phyloP scores from a whole-genome alignment of 371 early-diverging fungal species.

The Rhizomucor pusillus region DNA sequence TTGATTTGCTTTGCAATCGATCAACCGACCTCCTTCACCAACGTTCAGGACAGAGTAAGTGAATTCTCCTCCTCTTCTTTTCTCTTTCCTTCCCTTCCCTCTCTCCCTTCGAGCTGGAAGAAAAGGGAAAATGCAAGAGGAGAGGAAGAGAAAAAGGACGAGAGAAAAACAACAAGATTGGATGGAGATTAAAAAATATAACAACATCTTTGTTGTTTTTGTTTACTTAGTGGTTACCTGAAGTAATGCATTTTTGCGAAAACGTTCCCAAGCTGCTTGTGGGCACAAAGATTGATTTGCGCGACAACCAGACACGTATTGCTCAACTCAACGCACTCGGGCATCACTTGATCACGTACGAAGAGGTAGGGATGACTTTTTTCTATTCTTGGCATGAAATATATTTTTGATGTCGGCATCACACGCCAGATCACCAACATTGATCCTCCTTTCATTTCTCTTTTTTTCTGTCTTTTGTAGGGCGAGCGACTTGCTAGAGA shows the following conservation, averaged over 20 bases:
- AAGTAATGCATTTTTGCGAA: constrained; percentile 83
- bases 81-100: neutral
- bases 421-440: neutral
- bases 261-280: constrained; percentile 84
- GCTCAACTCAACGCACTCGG: constrained; percentile 34
- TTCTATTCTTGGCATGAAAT: neutral
- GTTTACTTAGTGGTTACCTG: constrained; percentile 71
- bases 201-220: neutral
- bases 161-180: no score
- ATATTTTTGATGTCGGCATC: neutral
- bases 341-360: constrained; percentile 28
- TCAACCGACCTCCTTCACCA: constrained; percentile 63
- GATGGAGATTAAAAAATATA: neutral
- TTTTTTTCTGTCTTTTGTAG: constrained; percentile 14
- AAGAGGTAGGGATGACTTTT: constrained; percentile 23
- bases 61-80: neutral
- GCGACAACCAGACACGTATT: constrained; percentile 45
- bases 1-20: constrained; percentile 71
- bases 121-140: neutral
- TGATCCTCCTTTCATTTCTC: neutral
- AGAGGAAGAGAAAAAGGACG: no score
- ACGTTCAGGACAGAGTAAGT: constrained; percentile 58
- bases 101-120: neutral
- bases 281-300: constrained; percentile 85
- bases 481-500: constrained; percentile 46